Base-by-base conservation (phyloP, 2,329 filamentous ascomycete genomes). In the Fusarium bulbicola region DNA sequence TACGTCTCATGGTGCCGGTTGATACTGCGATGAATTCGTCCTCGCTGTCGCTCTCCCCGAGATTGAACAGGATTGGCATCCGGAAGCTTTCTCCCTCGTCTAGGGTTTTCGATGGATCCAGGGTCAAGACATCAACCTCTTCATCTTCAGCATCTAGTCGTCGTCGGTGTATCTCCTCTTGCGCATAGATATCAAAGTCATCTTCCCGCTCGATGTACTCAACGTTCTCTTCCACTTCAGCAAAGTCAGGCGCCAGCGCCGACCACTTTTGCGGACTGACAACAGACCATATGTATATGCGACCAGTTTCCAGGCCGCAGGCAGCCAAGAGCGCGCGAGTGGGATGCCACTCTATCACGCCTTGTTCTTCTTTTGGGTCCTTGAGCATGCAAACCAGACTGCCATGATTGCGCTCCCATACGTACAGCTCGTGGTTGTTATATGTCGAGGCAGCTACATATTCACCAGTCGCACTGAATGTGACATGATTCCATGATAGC, bases 371-470 rank as follows among this genome's bases (percentile, higher is more conserved):
- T 78, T 97, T 97, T 3, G 95, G 95, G 1, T 96, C 95, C 81
- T 99, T 97, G 43, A 99, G 87, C 85, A 99, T 99, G 82, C 97
- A 97, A 59, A 98, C 95, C 64, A 99, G 85, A 82, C 94, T 97
- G 57, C 96, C 96, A 78, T 97, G 94, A 63, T 92, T 93, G 61
- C 96, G 91, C 83, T 99, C 96, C 96, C 95, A 98, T 34, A 98
- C 95, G 82, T 98, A 98, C 72, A 99, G 93, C 82, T 99, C 95
- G 77, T 98, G 95, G 79, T 99, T 99, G 87, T 98, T 98, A 82
- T 95, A 97, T 5, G 96, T 98, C 32, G 95, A 97, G 1, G 97
- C 96, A 30, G 95, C 95, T 45, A 99, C 95, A 80, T 98, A 98
- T 82, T 99, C 96, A 59, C 95, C 95, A 0, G 93, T 96, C 2